Percentiles rank a stretch among this genome's conserved stretches.
These are phyloP conservation scores for Trichophyton rubrum DNA, from an alignment of 2,329 filamentous ascomycete genomes.

Conservation along the genomic window DNA sequence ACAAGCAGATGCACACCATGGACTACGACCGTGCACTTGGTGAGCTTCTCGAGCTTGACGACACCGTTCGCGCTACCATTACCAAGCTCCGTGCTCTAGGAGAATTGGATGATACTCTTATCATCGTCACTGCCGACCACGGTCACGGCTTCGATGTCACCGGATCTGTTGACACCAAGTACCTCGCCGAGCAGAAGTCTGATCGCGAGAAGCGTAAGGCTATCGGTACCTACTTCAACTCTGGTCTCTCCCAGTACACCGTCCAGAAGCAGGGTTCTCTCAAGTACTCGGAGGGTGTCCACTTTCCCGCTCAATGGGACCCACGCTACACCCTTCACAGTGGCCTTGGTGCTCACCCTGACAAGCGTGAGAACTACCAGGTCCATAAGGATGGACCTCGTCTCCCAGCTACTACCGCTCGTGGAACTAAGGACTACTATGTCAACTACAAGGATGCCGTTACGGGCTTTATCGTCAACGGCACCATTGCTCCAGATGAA, in stretches of 20 bases:
- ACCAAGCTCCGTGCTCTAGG: slow-evolving; percentile 53
- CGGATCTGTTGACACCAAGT: slow-evolving; percentile 68
- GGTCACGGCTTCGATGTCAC: slow-evolving; percentile 83
- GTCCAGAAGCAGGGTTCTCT: slow-evolving; percentile 45
- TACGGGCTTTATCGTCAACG: slow-evolving; percentile 61
- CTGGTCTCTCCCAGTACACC: slow-evolving; percentile 65
- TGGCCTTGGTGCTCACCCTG: slow-evolving; percentile 59
- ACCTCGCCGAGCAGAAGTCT: slow-evolving; percentile 51
- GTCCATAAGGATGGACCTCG: slow-evolving; percentile 57
- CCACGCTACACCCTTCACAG: slow-evolving; percentile 69
- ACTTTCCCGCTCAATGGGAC: slow-evolving; percentile 77
- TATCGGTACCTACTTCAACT: slow-evolving; percentile 59
- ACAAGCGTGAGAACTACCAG: slow-evolving; percentile 63
- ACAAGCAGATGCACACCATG: slow-evolving; percentile 79
- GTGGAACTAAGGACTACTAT: slow-evolving; percentile 46
- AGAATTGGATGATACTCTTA: slow-evolving; percentile 60
- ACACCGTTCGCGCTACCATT: slow-evolving; percentile 65
- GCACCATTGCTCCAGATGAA: slow-evolving; percentile 53
- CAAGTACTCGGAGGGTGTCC: slow-evolving; percentile 56
- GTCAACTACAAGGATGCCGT: slow-evolving; percentile 55
- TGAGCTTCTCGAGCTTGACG: slow-evolving; percentile 73
- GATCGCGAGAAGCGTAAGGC: slow-evolving; percentile 64
- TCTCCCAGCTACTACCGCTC: slow-evolving; percentile 42
- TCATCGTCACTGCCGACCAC: slow-evolving; percentile 76
- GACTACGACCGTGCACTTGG: slow-evolving; percentile 79